Evolutionary conservation across 2,329 filamentous ascomycete genomes (phyloP).

Genomic region (Alternaria sp.): DNA sequence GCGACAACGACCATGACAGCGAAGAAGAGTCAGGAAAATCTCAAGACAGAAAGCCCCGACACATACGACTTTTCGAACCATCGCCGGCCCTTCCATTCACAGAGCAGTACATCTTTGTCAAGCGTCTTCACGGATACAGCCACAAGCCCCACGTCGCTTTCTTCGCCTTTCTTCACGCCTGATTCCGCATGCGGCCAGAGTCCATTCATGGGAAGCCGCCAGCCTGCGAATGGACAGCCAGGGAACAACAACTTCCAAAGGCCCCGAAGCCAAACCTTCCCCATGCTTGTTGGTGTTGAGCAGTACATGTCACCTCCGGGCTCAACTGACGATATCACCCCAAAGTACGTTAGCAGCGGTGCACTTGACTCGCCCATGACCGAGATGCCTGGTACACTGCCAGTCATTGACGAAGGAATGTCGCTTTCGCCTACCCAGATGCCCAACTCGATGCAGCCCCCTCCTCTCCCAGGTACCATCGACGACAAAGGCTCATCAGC

Average conservation of each 20-base stretch:
- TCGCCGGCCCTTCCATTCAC: slow-evolving; percentile 70
- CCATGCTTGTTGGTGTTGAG: slow-evolving; percentile 69
- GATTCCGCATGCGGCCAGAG: slow-evolving; percentile 68
- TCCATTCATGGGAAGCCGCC: slow-evolving; percentile 66
- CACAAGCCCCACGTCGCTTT: slow-evolving; percentile 75
- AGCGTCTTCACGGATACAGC: slow-evolving; percentile 70
- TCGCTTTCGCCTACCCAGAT: slow-evolving; percentile 42
- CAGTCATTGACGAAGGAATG: slow-evolving; percentile 52
- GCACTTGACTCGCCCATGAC: slow-evolving; percentile 60
- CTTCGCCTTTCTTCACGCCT: slow-evolving; percentile 78
- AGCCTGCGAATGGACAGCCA: slow-evolving; percentile 55
- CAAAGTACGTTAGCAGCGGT: slow-evolving; percentile 58
- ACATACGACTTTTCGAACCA: slow-evolving; percentile 66
- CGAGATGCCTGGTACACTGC: slow-evolving; percentile 50
- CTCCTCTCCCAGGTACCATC: slow-evolving; percentile 50
- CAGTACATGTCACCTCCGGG: slow-evolving; percentile 60
- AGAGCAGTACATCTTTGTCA: slow-evolving; percentile 69
- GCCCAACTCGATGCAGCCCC: slow-evolving; percentile 54
- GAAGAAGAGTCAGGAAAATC: slow-evolving; percentile 71
- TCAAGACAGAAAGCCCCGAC: slow-evolving; percentile 64
- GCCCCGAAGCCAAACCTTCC: slow-evolving; percentile 87
- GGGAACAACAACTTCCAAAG: slow-evolving; percentile 67
- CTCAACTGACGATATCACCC: slow-evolving; percentile 61
- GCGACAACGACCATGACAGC: slow-evolving; percentile 70
- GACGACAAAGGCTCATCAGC: slow-evolving; percentile 27